These are phyloP conservation scores for Geotrichum bryndzae DNA, from an alignment of 1,139 yeast species.

Conservation along the genomic window DNA sequence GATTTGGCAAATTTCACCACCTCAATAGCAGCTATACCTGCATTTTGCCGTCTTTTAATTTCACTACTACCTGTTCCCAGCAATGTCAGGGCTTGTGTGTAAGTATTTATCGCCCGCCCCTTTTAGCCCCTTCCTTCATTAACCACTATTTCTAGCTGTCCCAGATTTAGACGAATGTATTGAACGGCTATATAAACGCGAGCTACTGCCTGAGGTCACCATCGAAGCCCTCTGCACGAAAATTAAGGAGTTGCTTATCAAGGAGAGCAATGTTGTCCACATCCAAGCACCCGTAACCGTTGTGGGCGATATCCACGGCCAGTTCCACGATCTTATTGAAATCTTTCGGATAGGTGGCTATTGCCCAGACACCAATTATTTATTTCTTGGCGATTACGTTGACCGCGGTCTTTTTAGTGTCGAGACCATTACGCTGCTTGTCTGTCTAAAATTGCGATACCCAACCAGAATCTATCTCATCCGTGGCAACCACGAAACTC, in stretches of 20 bases:
- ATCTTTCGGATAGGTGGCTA: conserved; percentile 89
- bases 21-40: too few species aligned
- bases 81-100: too few species aligned
- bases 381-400: conserved; percentile 90
- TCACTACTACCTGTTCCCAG: too few species aligned
- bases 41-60: too few species aligned
- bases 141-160: background rate
- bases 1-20: too few species aligned
- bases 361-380: conserved; percentile 87
- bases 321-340: conserved; percentile 86
- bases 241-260: conserved; percentile 66
- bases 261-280: conserved; percentile 81
- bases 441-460: conserved; percentile 76
- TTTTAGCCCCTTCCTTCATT: too few species aligned
- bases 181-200: conserved; percentile 55
- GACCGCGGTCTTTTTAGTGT: conserved; percentile 84
- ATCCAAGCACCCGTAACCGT: conserved; percentile 84
- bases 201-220: conserved; percentile 62
- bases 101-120: too few species aligned
- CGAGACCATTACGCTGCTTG: conserved; percentile 79
- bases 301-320: conserved; percentile 98
- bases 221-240: conserved; percentile 60
- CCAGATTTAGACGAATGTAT: conserved; percentile 59
- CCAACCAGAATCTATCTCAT: conserved; percentile 76
- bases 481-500: conserved; percentile 92